Evolutionary conservation across 73 alveolate species (phyloP).

Genomic region (Diophrys sp.): DNA sequence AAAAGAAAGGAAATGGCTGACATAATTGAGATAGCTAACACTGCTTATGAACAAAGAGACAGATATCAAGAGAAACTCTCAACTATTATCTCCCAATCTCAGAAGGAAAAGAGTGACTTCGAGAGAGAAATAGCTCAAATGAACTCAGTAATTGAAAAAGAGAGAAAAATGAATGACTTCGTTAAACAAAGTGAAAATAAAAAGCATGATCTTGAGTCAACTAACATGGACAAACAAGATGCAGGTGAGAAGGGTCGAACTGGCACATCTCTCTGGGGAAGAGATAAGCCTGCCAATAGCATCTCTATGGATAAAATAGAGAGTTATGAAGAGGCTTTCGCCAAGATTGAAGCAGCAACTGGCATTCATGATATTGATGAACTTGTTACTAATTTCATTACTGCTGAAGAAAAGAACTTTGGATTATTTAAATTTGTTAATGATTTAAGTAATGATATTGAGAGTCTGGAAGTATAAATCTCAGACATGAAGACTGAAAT

Average conservation of each 20-base stretch:
- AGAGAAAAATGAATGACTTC: constrained; percentile 58
- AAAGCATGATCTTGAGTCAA: constrained; percentile 47
- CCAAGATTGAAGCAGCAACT: constrained; percentile 87
- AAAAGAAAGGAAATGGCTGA: constrained; percentile 91
- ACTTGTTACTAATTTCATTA: constrained; percentile 71
- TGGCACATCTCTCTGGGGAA: constrained; percentile 2
- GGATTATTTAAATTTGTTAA: constrained; percentile 78
- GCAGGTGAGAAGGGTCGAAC: constrained; percentile 18
- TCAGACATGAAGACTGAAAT: constrained; percentile 63
- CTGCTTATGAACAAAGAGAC: constrained; percentile 89
- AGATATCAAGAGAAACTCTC: constrained; percentile 91
- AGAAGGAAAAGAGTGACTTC: constrained; percentile 92
- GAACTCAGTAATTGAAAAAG: constrained; percentile 57
- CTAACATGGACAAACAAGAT: constrained; percentile 40
- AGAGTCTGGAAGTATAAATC: constrained; percentile 64
- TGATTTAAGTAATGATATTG: constrained; percentile 78
- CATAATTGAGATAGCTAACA: constrained; percentile 82
- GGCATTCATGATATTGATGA: constrained; percentile 85
- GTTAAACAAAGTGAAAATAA: constrained; percentile 53
- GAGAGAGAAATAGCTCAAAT: constrained; percentile 70
- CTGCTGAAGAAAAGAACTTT: constrained; percentile 81
- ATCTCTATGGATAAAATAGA: constrained; percentile 65
- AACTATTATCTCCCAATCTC: constrained; percentile 87
- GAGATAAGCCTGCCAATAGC: constrained; percentile 20
- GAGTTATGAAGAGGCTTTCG: constrained; percentile 88